Evolutionary conservation across 768 basidiomycete species (phyloP).

Genomic region (Cystofilobasidium bisporidii): DNA sequence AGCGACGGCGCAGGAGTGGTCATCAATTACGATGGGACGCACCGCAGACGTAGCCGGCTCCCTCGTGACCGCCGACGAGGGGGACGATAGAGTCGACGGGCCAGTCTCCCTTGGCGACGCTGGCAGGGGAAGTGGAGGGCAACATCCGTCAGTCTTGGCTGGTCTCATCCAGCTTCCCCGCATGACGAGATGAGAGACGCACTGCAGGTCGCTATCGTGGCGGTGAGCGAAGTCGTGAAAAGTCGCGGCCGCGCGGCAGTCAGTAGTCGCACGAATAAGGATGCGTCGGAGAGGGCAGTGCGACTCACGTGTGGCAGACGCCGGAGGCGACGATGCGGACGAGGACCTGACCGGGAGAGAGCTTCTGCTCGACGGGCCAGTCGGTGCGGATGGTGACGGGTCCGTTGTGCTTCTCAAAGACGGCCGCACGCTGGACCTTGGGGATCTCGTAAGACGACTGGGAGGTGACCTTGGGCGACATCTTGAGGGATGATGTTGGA

Average conservation of each 20-base stretch:
- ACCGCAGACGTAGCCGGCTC: slow-evolving; percentile 61
- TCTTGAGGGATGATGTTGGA: background rate
- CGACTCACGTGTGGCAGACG: slow-evolving; percentile 59
- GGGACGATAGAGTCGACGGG: slow-evolving; percentile 51
- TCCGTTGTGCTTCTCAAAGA: slow-evolving; percentile 24
- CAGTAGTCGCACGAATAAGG: background rate
- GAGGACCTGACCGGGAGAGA: slow-evolving; percentile 32
- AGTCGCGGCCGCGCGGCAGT: too few relatives aligned
- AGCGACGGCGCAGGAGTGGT: too few relatives aligned
- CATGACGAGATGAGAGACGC: too few relatives aligned
- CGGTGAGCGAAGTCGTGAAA: background rate
- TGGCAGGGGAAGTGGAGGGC: too few relatives aligned
- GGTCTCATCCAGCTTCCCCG: too few relatives aligned
- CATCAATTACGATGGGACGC: too few relatives aligned
- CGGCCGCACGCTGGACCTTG: slow-evolving; percentile 31
- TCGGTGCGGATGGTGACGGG: slow-evolving; percentile 28
- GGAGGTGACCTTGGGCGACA: background rate
- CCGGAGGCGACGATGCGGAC: slow-evolving; percentile 55
- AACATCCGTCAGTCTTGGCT: too few relatives aligned
- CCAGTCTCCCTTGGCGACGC: slow-evolving; percentile 65
- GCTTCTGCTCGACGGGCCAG: slow-evolving; percentile 36
- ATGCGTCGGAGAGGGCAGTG: background rate
- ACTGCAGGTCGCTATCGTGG: slow-evolving; percentile 47
- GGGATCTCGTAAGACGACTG: slow-evolving; percentile 30
- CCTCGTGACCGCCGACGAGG: slow-evolving; percentile 75